Evolutionary conservation across 345 rosid genomes (phyloP), one percentile per base, ranked within the genome.

Genomic region (Hevea brasiliensis): DNA sequence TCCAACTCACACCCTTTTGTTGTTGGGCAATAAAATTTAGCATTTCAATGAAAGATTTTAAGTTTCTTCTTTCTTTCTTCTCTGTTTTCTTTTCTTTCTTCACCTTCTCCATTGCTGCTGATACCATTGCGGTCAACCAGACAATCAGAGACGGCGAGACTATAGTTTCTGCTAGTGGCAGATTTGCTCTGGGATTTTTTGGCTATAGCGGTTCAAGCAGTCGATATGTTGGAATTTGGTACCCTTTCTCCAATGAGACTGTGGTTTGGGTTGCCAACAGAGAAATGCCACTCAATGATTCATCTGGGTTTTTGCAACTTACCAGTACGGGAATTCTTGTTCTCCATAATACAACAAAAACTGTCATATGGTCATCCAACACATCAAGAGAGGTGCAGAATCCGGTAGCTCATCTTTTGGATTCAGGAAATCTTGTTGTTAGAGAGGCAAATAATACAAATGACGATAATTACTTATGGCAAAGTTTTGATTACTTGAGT

Each of bases 131-230:
- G 29, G 61, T 20, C 5, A 69, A 54, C 20, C 71, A 44, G 18
- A 26, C 77, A 1, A 67, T 83, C 40, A 72, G 13, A 51, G 84
- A 80, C 23, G 84, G 82, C 1, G 68, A 72, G 45, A 80, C 72
- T 3, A 26, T 80, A 32, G 76, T 75, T 53, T 77, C 80, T 3
- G 24, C 77, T 0, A 67, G 27, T 12, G 76, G 68, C n/a, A 71
- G 42, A 47, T 82, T 76, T 61, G 81, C 74, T 65, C 64, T 82
- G 40, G 85, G 85, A 4, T 83, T 83, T 67, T 83, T 83, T 61
- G 69, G 71, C 51, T 69, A 48, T 3, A 47, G 60, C 9, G 65
- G 64, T 24, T 61, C 67, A 21, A 62, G 50, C 7, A 35, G 3
- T 44, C 74, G 83, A 6, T 80, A 80, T 56, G 32, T 83, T 0